Base-by-base conservation (phyloP, 169 alveolate species). In the Theileria equi region DNA sequence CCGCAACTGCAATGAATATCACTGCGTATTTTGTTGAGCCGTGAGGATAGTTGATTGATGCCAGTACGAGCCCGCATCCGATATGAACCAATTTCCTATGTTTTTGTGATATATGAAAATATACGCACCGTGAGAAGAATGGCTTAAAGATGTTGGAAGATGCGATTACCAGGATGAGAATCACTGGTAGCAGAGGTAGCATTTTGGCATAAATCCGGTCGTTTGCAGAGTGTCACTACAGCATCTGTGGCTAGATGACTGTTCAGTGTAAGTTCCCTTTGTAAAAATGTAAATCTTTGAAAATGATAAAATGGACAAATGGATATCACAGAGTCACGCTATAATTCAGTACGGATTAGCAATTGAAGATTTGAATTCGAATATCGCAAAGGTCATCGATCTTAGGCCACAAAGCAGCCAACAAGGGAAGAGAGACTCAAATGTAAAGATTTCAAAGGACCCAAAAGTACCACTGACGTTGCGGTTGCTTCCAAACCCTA, bases 1-100 rank as follows among this genome's bases (percentile, higher is more conserved):
- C 26, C 28, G 23, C 26, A 1, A 63, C 19, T 5, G 85, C 85
- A 31, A 76, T 57, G 26, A 36, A 26, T n/a, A 55, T 25, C 1
- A 76, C 66, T 0, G 59, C 29, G 19, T 17, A 43, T 29, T 43
- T 54, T 26, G 58, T 32, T 6, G 19, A 64, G 0, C 49, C n/a
- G n/a, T 23, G 31, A 0, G 85, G 85, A 13, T 16, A 13, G 64
- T 64, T 64, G 2, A 76, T 54, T 26, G 43, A 34, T 36, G 80
- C 85, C 26, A 76, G 21, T 2, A 55, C 29, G 21, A 76, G 2
- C 0, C 80, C 80, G 48, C 74, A 63, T 23, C 85, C 85, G 21
- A 76, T 10, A 45, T 76, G 85, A 10, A 74, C 84, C 23, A 65
- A 19, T 58, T 55, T 65, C 28, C 77, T 55, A 65, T 4, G 52